Conservation (phyloP, 2,329 filamentous ascomycete species). For the Cercospora nicotianae region DNA sequence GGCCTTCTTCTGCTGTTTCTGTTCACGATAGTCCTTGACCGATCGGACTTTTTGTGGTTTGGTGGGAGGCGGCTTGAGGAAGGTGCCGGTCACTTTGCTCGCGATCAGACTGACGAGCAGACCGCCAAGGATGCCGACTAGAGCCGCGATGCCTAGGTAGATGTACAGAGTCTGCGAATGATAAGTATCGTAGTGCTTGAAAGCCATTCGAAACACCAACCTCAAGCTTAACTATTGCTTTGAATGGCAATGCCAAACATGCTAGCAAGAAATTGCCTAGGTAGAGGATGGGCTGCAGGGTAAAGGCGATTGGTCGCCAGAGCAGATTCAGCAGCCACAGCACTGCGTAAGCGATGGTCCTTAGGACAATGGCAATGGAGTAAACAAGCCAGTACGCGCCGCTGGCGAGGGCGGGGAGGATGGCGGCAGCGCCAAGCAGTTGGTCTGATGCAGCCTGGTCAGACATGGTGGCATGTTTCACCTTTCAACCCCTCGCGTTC, state of each 20-base stretch:
- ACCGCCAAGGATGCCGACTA: conserved; percentile 67
- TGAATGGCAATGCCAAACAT: conserved; percentile 51
- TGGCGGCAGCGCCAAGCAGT: background rate
- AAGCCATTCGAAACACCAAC: conserved; percentile 40
- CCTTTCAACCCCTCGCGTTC: background rate
- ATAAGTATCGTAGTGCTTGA: conserved; percentile 8
- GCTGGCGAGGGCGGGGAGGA: conserved; percentile 23
- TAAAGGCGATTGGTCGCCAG: conserved; percentile 48
- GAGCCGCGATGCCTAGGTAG: conserved; percentile 64
- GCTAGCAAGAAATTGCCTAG: conserved; percentile 46
- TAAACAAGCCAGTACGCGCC: conserved; percentile 26
- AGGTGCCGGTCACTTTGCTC: conserved; percentile 38
- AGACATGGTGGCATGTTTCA: conserved; percentile 1
- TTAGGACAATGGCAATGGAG: conserved; percentile 43
- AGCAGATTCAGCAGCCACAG: conserved; percentile 49
- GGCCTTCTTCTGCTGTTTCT: conserved; percentile 31
- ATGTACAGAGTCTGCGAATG: conserved; percentile 51
- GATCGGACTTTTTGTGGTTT: conserved; percentile 25
- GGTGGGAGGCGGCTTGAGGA: conserved; percentile 27
- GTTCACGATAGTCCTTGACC: conserved; percentile 38
- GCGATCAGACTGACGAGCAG: conserved; percentile 60
- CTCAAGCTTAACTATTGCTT: conserved; percentile 56
- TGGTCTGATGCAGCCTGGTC: conserved; percentile 4
- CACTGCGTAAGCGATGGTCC: conserved; percentile 42
- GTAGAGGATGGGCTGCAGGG: conserved; percentile 54